Evolutionary conservation across 148 eudicot species (phyloP), one percentile per base, ranked within the genome.

Genomic region (Oxyria digyna): DNA sequence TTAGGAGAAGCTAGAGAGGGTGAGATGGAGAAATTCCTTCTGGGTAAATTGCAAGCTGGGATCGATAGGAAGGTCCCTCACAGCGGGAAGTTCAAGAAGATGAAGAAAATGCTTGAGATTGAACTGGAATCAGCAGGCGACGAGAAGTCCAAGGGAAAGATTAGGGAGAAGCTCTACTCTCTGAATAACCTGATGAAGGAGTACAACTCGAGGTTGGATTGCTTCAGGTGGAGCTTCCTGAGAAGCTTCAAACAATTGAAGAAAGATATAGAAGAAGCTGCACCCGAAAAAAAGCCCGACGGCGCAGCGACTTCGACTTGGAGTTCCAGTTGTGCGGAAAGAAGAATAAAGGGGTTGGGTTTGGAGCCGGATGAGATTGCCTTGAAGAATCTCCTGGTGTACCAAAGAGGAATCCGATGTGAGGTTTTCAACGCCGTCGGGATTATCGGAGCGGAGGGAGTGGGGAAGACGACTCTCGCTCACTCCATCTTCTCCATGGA

Each of bases 401-500:
- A 35, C 42, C 68, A 65, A 18, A 37, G 11, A 9, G 45, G 64
- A n/a, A 57, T 31, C 4, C 26, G 64, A 29, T 10, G 33, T 8
- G 64, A 57, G 35, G 33, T 23, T 57, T 35, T 65, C 45, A 65
- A 65, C 68, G 42, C 26, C 14, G 42, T 65, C 5, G 68, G 68
- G 42, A 41, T 73, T 8, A 38, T 73, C 6, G 72, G 76, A 31
- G 46, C 46, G 38, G 76, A 70, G 29, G 72, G 76, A 17, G 70
- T 74, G 15, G 76, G 76, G 33, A 74, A 74, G 71, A 67, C 72
- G 13, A 74, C 71, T 14, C 57, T 74, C 33, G 76, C 72, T 68
- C 71, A 55, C 10, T 23, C 18, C 37, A 49, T 68, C 13, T 67
- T 67, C 18, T 33, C 68, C 15, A 26, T 41, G 23, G 35, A 27